Evolutionary conservation across 768 basidiomycete species (phyloP), one percentile per base, ranked within the genome.

Genomic region (Panaeolus cyanescens): DNA sequence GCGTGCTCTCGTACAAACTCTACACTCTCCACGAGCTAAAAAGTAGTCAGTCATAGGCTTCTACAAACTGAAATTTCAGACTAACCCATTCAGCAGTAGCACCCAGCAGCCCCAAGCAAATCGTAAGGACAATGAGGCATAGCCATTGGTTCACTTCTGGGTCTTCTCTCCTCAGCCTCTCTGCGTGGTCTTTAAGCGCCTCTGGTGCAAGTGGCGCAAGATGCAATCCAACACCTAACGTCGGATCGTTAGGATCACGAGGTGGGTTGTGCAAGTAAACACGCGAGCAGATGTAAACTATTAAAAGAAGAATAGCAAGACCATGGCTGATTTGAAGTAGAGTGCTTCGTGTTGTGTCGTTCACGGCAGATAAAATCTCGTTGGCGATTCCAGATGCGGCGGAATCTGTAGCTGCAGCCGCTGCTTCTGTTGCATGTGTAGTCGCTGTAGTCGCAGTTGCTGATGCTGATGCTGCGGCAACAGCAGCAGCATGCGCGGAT

Each of bases 251-350:
- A 28, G 79, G 78, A 1, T 85, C 79, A 5, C 88, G 88, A 0
- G 90, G 90, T 2, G 90, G 89, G 66, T 90, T 82, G 71, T 89
- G 86, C 36, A 90, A 71, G 74, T 84, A 92, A 28, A 92, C 78
- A 10, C 90, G 83, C 12, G 90, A 90, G 60, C 75, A 79, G 33
- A 91, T 69, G 65, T 92, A 91, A 85, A 89, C 79, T 3, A 82
- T 54, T 5, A 90, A 80, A 5, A 92, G 78, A 13, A 91, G 74
- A 58, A 91, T 67, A 1, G 90, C 83, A 32, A 90, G 68, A 0
- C 89, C 90, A 22, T 87, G 80, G 68, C 89, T 90, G 71, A 91
- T 84, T 31, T 75, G 71, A 22, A 92, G 78, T 54, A 92, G 80
- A 17, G 72, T 70, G 9, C 68, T 68, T 3, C 84, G 81, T 4